Percentiles rank a stretch among this genome's conserved stretches.
Conservation (phyloP, 176 grass and related monocot species). For the Rhynchospora pubera region DNA sequence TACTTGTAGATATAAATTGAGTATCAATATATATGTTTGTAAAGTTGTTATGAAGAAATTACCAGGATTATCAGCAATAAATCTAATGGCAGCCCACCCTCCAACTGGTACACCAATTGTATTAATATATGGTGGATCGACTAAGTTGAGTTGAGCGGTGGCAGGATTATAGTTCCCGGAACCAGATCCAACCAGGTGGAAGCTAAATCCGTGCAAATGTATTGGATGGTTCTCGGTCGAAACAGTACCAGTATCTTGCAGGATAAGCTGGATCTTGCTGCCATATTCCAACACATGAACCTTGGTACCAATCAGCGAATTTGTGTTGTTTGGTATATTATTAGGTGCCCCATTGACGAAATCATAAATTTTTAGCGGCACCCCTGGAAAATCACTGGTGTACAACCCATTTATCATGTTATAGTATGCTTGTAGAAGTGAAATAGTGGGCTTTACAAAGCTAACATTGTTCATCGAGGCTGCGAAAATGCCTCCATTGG, state of each 20-base stretch:
- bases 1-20: background rate
- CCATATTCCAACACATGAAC: slow-evolving; percentile 27
- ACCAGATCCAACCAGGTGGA: slow-evolving; percentile 24
- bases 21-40: background rate
- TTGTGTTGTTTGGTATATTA: slow-evolving; percentile 24
- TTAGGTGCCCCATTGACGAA: slow-evolving; percentile 22
- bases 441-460: slow-evolving; percentile 20
- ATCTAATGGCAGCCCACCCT: slow-evolving; percentile 33
- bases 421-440: slow-evolving; percentile 28
- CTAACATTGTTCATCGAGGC: slow-evolving; percentile 25
- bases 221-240: slow-evolving; percentile 30
- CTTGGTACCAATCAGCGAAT: slow-evolving; percentile 22
- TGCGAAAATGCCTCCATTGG: slow-evolving; percentile 19
- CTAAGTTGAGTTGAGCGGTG: slow-evolving; percentile 20
- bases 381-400: slow-evolving; percentile 24
- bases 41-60: background rate
- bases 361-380: slow-evolving; percentile 19
- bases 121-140: slow-evolving; percentile 35
- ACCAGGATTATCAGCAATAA: slow-evolving; percentile 34
- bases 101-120: slow-evolving; percentile 30
- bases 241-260: slow-evolving; percentile 24
- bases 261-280: slow-evolving; percentile 13
- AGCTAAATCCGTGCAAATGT: slow-evolving; percentile 33
- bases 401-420: slow-evolving; percentile 16
- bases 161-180: slow-evolving; percentile 22